Base-by-base conservation (phyloP, 331 rosid species). In the Prunus yedoensis region DNA sequence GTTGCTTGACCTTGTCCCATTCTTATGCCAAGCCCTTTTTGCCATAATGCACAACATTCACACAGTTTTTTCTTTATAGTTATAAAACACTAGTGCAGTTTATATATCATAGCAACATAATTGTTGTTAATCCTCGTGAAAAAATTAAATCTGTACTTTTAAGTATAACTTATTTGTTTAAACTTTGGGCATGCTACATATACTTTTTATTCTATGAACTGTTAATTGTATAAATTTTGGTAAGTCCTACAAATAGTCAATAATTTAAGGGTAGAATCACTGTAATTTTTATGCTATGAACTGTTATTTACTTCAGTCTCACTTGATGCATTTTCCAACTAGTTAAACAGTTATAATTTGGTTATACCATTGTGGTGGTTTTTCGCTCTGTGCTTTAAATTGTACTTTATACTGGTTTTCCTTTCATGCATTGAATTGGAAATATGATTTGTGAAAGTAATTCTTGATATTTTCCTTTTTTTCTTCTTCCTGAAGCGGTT, bases 401-500 rank as follows among this genome's bases (percentile, higher is more conserved):
- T 25, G 59, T 12, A 72, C 43, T 49, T 41, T 23, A 46, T 20
- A 61, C 64, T 15, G 53, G 32, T 50, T 12, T 46, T 50, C 14
- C 57, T 62, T 57, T 69, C 57, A 51, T 28, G 25, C 32, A 12
- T 64, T 27, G 30, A 68, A 32, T 30, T 46, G 23, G 13, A 30
- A 63, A 47, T 74, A 27, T 69, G 28, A 71, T 4, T 60, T 70
- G 12, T 60, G 38, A 65, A 52, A 74, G 57, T 69, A 21, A 3
- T 32, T 66, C 32, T 69, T 27, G 11, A 30, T 46, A 73, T 35
- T 71, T 21, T 17, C 51, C 54, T 76, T 43, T 43, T 67, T 21
- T 77, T 41, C 76, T 78, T 25, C 27, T 68, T 51, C 59, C 80
- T 81, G 83, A 90, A 95, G 99, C 83, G 74, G 75, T 81, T 95